A percentile compares a stretch with the other conserved stretches of the same genome.
phyloP scores from a whole-genome alignment of 441 rosid genomes.

The Corymbia citriodora region DNA sequence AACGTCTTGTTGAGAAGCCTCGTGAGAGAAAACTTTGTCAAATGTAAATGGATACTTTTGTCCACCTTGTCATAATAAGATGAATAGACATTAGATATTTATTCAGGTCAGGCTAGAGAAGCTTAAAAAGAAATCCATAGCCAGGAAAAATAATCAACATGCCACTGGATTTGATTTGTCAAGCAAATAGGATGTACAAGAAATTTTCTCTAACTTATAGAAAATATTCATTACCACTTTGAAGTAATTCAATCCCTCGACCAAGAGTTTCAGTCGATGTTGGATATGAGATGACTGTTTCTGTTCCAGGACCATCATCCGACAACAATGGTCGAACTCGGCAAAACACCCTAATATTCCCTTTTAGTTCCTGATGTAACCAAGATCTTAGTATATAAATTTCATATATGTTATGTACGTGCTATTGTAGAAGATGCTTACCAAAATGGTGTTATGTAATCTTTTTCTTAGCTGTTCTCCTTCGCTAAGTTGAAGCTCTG shows the following conservation, averaged over 20 bases:
- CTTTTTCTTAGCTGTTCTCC: conserved; percentile 85
- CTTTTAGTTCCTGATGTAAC: conserved; percentile 78
- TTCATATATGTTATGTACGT: not conserved
- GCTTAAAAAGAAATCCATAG: not conserved
- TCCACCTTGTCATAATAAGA: conserved; percentile 30
- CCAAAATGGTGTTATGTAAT: conserved; percentile 93
- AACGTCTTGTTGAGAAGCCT: conserved; percentile 82
- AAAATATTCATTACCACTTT: conserved; percentile 49
- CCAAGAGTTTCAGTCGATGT: conserved; percentile 67
- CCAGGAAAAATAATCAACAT: not conserved
- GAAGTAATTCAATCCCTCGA: conserved; percentile 76
- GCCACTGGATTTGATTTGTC: not conserved
- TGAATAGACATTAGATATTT: not conserved
- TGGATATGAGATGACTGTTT: conserved; percentile 66
- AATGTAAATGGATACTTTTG: conserved; percentile 82
- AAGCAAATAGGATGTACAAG: not conserved
- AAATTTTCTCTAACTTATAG: not conserved
- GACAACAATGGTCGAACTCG: conserved; percentile 88
- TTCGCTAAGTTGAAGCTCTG: conserved; percentile 58
- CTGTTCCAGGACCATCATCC: conserved; percentile 67
- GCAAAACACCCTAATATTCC: conserved; percentile 94
- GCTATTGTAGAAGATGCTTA: conserved; percentile 11
- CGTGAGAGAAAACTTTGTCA: conserved; percentile 88
- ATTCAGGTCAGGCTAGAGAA: not conserved
- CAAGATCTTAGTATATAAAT: not conserved